phyloP scores from a whole-genome alignment of 2,329 filamentous ascomycete species.

The Xylaria sp. region DNA sequence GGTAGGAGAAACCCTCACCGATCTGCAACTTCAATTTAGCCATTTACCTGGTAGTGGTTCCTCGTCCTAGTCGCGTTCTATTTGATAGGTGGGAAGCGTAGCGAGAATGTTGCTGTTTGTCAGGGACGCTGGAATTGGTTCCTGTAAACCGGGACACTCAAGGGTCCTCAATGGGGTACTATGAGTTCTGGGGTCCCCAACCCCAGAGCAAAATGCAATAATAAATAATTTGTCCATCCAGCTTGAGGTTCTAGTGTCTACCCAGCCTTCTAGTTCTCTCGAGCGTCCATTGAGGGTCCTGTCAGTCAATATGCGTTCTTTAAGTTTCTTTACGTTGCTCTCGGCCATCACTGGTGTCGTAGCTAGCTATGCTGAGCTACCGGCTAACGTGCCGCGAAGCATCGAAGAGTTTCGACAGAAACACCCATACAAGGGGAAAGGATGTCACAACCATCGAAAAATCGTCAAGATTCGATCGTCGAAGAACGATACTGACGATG shows the following conservation, averaged over 20 bases:
- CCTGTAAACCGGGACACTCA: conserved; percentile 5
- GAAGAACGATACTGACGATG: conserved; percentile 63
- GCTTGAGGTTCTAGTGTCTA: neutral
- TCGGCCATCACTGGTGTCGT: conserved; percentile 42
- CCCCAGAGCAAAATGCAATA: neutral
- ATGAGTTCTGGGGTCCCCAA: neutral
- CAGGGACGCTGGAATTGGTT: conserved; percentile 1
- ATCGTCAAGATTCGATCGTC: conserved; percentile 63
- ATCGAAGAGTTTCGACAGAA: conserved; percentile 52
- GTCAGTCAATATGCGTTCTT: conserved; percentile 41
- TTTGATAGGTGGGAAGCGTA: conserved; percentile 30
- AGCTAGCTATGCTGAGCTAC: conserved; percentile 43
- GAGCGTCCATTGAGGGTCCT: neutral
- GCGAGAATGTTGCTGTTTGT: conserved; percentile 5
- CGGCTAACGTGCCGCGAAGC: conserved; percentile 50
- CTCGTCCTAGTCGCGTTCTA: neutral
- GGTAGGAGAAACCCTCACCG: neutral
- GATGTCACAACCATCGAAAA: conserved; percentile 38
- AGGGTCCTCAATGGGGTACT: neutral
- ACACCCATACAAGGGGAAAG: conserved; percentile 49
- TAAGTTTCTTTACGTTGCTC: conserved; percentile 37
- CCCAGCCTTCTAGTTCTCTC: conserved; percentile 8
- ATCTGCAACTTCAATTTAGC: conserved; percentile 20
- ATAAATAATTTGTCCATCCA: conserved; percentile 18
- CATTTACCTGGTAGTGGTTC: neutral